phyloP scores from a whole-genome alignment of 495 filamentous ascomycete species.

The Articulospora tetracladia region DNA sequence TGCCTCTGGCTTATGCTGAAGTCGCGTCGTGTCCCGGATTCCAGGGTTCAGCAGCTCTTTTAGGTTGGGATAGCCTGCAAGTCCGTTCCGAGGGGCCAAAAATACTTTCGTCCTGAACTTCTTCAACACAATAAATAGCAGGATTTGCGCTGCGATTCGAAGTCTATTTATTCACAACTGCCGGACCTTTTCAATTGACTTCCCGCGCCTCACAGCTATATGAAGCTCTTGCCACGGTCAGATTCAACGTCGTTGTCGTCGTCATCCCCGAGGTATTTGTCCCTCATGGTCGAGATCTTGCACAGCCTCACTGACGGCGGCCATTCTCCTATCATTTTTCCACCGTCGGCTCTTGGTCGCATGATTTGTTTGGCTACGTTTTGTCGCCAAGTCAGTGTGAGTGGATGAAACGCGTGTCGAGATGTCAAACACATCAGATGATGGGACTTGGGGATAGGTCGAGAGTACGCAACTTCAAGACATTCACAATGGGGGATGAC shows the following conservation, averaged over 20 bases:
- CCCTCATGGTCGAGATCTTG: background rate
- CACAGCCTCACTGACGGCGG: slow-evolving; percentile 8
- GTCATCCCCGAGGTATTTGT: background rate
- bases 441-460: background rate
- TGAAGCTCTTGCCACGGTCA: background rate
- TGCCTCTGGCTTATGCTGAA: background rate
- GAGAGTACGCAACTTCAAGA: background rate
- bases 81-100: background rate
- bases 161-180: background rate
- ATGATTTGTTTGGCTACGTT: background rate
- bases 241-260: slow-evolving; percentile 2
- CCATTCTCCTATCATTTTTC: slow-evolving; percentile 6
- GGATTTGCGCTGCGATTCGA: background rate
- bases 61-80: background rate
- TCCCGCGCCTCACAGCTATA: background rate
- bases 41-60: background rate
- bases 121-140: background rate
- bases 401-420: slow-evolving; percentile 17
- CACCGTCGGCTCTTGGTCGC: background rate
- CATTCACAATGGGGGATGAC: background rate
- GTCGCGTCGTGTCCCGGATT: background rate
- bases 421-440: slow-evolving; percentile 9
- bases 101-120: background rate
- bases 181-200: background rate
- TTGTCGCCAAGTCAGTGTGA: background rate